Evolutionary conservation across 495 filamentous ascomycete species (phyloP), one percentile per base, ranked within the genome.

Genomic region (Gamarada debralockiae): DNA sequence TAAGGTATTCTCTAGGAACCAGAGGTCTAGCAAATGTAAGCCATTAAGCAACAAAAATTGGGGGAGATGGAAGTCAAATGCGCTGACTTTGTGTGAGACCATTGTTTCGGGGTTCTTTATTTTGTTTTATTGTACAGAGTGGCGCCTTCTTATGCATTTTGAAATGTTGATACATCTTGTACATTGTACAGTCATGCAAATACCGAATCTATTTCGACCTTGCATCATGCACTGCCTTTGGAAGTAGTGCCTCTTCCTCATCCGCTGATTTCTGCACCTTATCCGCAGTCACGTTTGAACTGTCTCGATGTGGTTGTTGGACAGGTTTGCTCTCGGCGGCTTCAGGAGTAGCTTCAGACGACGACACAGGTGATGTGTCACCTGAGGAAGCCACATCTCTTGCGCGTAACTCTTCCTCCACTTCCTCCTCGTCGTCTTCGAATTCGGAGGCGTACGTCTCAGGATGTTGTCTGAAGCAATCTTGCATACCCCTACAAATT

Each of bases 391-490:
- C 13, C 18, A 12, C 48, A n/a, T 61, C 50, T 47, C 47, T 34
- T 8, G 65, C 50, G 17, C 47, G 43, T 33, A 59, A 57, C 24
- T 73, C 72, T n/a, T 71, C 68, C 12, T 64, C 57, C 8, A 61
- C 70, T 17, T 72, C 66, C 9, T 75, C 80, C n/a, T 93, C 90
- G 22, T 95, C 89, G 34, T 87, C 90, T 43, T 88, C 85, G 17
- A 97, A 75, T 65, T 97, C 93, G n/a, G 84, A 76, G 46, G 88
- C 90, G 71, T 98, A 97, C 43, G 93, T 74, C 24, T 97, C 93
- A 25, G 93, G 93, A 67, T 97, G 82, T 65, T 82, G 67, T 36
- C 90, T 77, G 80, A 98, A 98, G 74, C 93, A 98, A 64, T 92
- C 84, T 78, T 98, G 93, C 93, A 98, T 98, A 55, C 73, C 80